These are phyloP conservation scores for Lunularia cruciata DNA, from an alignment of 225 moss, liverwort and hornwort genomes.

Conservation along the genomic window DNA sequence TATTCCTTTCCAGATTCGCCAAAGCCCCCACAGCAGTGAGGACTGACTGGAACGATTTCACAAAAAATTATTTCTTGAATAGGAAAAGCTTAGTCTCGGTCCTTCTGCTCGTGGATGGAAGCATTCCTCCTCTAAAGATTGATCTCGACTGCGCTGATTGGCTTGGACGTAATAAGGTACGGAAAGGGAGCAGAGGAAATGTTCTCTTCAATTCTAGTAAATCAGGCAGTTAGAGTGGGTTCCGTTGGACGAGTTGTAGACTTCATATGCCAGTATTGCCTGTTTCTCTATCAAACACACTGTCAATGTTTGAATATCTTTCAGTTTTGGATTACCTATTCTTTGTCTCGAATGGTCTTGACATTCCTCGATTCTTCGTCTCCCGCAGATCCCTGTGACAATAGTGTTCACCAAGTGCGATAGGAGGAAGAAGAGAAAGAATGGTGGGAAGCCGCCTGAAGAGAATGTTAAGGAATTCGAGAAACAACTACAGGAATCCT, in stretches of 20 bases:
- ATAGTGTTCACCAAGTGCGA: conserved; percentile 97
- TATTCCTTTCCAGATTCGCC: conserved; percentile 61
- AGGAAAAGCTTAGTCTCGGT: conserved; percentile 81
- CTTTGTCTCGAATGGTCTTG: too few species aligned
- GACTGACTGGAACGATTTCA: conserved; percentile 96
- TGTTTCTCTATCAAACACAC: background rate
- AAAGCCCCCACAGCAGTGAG: conserved; percentile 89
- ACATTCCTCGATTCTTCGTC: too few species aligned
- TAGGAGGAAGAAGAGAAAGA: conserved; percentile 93
- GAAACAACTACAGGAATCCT: conserved; percentile 60
- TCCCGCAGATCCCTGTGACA: conserved; percentile 70
- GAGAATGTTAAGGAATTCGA: conserved; percentile 85
- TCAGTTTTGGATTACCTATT: too few species aligned
- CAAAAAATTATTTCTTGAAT: conserved; percentile 80
- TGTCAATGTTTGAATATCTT: too few species aligned
- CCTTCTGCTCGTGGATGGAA: conserved; percentile 78
- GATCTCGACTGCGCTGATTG: conserved; percentile 90
- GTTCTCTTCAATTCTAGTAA: too few species aligned
- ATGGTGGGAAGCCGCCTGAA: conserved; percentile 88
- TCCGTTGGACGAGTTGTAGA: background rate
- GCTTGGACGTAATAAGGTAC: conserved; percentile 89
- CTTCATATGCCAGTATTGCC: too few species aligned
- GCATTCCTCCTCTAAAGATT: conserved; percentile 83
- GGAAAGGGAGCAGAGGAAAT: too few species aligned
- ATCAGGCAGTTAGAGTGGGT: background rate